phyloP scores from a whole-genome alignment of 495 filamentous ascomycete species.

The Rhizodiscina lignyota region DNA sequence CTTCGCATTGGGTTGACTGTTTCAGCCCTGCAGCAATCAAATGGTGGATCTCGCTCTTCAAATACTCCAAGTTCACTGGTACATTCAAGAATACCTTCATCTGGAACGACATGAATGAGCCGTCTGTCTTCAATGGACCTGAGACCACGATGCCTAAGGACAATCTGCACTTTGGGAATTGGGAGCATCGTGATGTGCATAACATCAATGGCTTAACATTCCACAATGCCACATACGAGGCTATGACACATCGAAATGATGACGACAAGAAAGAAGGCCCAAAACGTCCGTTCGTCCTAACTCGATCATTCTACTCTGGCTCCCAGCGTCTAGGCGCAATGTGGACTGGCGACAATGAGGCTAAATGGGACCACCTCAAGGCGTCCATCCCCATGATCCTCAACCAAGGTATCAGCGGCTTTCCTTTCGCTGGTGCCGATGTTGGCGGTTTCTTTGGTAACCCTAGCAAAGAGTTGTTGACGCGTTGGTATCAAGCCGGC shows the following conservation, averaged over 20 bases:
- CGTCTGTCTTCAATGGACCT: slow-evolving; percentile 94
- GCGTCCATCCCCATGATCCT: slow-evolving; percentile 83
- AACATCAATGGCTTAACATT: slow-evolving; percentile 90
- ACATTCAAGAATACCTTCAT: slow-evolving; percentile 72
- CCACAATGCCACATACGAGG: slow-evolving; percentile 81
- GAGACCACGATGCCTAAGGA: slow-evolving; percentile 98
- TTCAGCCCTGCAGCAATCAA: slow-evolving; percentile 74
- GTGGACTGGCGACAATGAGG: slow-evolving; percentile 98
- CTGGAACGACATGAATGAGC: slow-evolving; percentile 99
- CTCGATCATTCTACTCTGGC: slow-evolving; percentile 78
- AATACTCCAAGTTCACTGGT: slow-evolving; percentile 71
- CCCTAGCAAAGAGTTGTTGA: slow-evolving; percentile 74
- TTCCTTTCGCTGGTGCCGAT: slow-evolving; percentile 88
- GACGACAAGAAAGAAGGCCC: slow-evolving; percentile 49
- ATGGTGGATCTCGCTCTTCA: slow-evolving; percentile 84
- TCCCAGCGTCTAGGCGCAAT: slow-evolving; percentile 81
- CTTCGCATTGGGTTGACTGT: slow-evolving; percentile 86
- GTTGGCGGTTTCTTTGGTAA: slow-evolving; percentile 98
- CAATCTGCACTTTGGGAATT: slow-evolving; percentile 76
- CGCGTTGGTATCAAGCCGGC: slow-evolving; percentile 91
- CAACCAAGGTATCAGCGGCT: slow-evolving; percentile 78
- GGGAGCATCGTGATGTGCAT: slow-evolving; percentile 95
- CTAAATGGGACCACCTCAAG: slow-evolving; percentile 78
- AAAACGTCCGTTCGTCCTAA: slow-evolving; percentile 78
- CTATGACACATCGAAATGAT: slow-evolving; percentile 49